phyloP scores from a whole-genome alignment of 225 moss, liverwort and hornwort species.

The Sphagnum tenellum region DNA sequence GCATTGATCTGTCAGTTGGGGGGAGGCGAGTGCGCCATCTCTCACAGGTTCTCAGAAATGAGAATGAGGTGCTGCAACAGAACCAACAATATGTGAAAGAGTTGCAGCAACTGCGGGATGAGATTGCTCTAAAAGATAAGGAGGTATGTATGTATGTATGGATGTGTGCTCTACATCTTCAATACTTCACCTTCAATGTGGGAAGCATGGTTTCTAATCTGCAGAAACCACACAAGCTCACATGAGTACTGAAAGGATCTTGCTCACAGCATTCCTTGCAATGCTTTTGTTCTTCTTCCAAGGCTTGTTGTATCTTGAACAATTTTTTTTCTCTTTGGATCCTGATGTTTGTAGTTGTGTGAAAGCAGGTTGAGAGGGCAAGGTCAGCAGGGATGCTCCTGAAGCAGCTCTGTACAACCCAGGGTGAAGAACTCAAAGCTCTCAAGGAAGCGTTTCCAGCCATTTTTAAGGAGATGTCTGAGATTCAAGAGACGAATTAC shows the following conservation, averaged over 20 bases:
- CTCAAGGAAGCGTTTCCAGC: conserved; percentile 42
- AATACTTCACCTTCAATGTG: no score
- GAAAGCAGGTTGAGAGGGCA: conserved; percentile 25
- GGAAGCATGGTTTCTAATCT: no score
- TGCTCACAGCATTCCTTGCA: no score
- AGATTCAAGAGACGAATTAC: conserved; percentile 22
- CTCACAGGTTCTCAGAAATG: conserved; percentile 47
- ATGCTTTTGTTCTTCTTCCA: no score
- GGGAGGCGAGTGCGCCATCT: conserved; percentile 46
- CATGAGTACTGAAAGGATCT: no score
- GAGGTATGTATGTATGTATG: conserved; percentile 15
- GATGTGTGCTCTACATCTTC: no score
- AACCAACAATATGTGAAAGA: conserved; percentile 32
- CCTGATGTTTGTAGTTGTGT: no score
- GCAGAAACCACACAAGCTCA: no score
- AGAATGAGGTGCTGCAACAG: conserved; percentile 31
- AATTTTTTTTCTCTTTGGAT: no score
- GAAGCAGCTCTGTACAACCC: conserved; percentile 44
- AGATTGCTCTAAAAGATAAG: conserved; percentile 12
- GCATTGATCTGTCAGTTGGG: conserved; percentile 42
- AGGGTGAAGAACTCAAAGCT: conserved; percentile 42
- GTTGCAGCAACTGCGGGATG: conserved; percentile 24
- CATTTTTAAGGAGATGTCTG: conserved; percentile 39
- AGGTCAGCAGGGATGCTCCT: conserved; percentile 46
- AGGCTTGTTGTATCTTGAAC: no score